phyloP scores from a whole-genome alignment of 768 basidiomycete species.

The Termitomyces sp. region DNA sequence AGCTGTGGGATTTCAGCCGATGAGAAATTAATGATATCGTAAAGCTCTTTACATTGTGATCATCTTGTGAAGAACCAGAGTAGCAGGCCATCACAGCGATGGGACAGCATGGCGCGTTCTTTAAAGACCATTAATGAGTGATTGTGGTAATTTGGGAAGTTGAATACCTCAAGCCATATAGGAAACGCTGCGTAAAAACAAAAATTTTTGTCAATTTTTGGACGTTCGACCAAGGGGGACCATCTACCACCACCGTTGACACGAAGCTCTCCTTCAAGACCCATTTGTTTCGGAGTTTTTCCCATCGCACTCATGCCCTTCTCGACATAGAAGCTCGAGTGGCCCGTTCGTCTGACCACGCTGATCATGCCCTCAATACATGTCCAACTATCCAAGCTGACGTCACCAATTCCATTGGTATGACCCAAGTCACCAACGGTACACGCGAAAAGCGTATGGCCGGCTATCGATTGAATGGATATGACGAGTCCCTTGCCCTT shows the following conservation, averaged over 20 bases:
- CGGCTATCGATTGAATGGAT: conserved; percentile 73
- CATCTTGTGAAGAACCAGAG: conserved; percentile 77
- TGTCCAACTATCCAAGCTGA: conserved; percentile 77
- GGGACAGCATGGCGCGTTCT: conserved; percentile 83
- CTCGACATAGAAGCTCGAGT: conserved; percentile 83
- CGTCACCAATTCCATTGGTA: conserved; percentile 61
- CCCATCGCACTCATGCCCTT: conserved; percentile 84
- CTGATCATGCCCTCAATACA: conserved; percentile 76
- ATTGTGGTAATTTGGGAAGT: neutral
- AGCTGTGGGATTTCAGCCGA: conserved; percentile 33
- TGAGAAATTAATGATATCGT: neutral
- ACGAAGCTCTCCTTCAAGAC: conserved; percentile 56
- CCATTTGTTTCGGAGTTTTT: conserved; percentile 69
- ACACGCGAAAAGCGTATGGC: conserved; percentile 76
- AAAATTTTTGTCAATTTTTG: neutral
- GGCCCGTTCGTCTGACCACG: conserved; percentile 74
- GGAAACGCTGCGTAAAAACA: conserved; percentile 56
- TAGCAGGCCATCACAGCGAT: conserved; percentile 76
- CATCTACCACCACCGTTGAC: conserved; percentile 75
- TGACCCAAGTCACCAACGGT: conserved; percentile 79
- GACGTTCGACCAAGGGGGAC: neutral
- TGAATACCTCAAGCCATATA: conserved; percentile 71
- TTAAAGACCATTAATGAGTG: neutral
- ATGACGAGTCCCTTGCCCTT: conserved; percentile 81
- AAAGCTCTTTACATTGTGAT: conserved; percentile 57